Percentiles rank a stretch among this genome's conserved stretches.
These are phyloP conservation scores for Endocarpon pusillum DNA, from an alignment of 495 filamentous ascomycete species.

Conservation along the genomic window DNA sequence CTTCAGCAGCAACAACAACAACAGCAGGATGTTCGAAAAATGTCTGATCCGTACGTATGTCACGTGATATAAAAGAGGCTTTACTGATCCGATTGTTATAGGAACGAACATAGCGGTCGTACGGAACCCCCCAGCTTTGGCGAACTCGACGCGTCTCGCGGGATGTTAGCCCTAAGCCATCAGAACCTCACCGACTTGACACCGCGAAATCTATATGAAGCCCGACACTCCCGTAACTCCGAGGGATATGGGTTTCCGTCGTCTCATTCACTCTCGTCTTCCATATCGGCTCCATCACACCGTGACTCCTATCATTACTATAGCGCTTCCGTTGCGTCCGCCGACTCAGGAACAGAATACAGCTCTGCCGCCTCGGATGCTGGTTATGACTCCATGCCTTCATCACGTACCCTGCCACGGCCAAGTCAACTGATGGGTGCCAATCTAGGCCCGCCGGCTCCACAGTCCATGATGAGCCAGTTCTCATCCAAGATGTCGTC, in stretches of 20 bases:
- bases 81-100: neutral
- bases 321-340: slow-evolving; percentile 58
- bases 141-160: slow-evolving; percentile 73
- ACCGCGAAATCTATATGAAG: slow-evolving; percentile 73
- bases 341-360: slow-evolving; percentile 88
- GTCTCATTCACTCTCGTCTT: slow-evolving; percentile 82
- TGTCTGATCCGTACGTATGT: slow-evolving; percentile 75
- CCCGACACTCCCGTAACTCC: slow-evolving; percentile 47
- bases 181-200: slow-evolving; percentile 35
- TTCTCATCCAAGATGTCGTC: slow-evolving; percentile 96
- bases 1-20: slow-evolving; percentile 34
- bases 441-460: slow-evolving; percentile 54
- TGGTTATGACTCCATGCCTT: slow-evolving; percentile 54
- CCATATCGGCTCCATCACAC: slow-evolving; percentile 63
- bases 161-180: slow-evolving; percentile 93
- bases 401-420: slow-evolving; percentile 65
- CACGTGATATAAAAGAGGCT: neutral
- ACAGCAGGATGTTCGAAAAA: slow-evolving; percentile 51
- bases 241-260: slow-evolving; percentile 90
- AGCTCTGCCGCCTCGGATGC: slow-evolving; percentile 72
- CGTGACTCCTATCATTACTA: slow-evolving; percentile 55
- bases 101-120: slow-evolving; percentile 4
- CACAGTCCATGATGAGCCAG: slow-evolving; percentile 95
- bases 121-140: slow-evolving; percentile 32
- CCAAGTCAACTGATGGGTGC: slow-evolving; percentile 52